Evolutionary conservation across 2,329 filamentous ascomycete species (phyloP).

Genomic region (Alternaria arbusti): DNA sequence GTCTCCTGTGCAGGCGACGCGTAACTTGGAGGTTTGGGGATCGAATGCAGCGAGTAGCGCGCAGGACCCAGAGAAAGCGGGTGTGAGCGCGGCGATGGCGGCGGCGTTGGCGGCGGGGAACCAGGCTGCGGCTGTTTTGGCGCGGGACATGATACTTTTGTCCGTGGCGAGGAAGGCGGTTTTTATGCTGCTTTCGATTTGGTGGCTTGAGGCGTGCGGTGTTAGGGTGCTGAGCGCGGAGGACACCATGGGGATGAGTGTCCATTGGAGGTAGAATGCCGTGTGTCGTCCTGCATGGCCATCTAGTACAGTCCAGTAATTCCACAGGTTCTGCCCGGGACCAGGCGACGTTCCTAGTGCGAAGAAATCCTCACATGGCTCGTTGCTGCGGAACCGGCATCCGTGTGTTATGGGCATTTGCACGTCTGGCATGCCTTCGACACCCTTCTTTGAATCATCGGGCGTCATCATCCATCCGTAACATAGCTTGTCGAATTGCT

Average conservation of each 20-base stretch:
- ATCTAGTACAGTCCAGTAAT: slow-evolving; percentile 56
- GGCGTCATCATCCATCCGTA: slow-evolving; percentile 37
- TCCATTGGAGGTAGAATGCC: slow-evolving; percentile 47
- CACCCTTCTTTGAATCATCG: slow-evolving; percentile 27
- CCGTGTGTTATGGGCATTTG: slow-evolving; percentile 44
- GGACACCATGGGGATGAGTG: slow-evolving; percentile 54
- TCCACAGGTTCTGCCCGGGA: slow-evolving; percentile 37
- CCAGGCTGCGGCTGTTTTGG: slow-evolving; percentile 48
- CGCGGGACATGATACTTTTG: slow-evolving; percentile 58
- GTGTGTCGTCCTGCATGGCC: slow-evolving; percentile 59
- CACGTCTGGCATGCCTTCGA: slow-evolving; percentile 7
- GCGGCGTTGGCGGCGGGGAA: slow-evolving; percentile 41
- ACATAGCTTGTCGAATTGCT: slow-evolving; percentile 33
- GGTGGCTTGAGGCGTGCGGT: slow-evolving; percentile 49
- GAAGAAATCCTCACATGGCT: slow-evolving; percentile 43
- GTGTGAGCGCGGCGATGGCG: slow-evolving; percentile 39
- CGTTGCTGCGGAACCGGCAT: slow-evolving; percentile 37
- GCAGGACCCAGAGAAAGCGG: slow-evolving; percentile 64
- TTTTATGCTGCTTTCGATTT: slow-evolving; percentile 63
- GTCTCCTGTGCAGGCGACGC: slow-evolving; percentile 71
- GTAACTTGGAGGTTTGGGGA: slow-evolving; percentile 58
- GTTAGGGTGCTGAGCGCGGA: slow-evolving; percentile 43
- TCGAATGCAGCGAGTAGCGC: slow-evolving; percentile 70
- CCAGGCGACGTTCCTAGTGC: slow-evolving; percentile 38
- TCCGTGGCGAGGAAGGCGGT: slow-evolving; percentile 64